Base-by-base conservation (phyloP, 345 rosid genomes). In the Populus ilicifolia region DNA sequence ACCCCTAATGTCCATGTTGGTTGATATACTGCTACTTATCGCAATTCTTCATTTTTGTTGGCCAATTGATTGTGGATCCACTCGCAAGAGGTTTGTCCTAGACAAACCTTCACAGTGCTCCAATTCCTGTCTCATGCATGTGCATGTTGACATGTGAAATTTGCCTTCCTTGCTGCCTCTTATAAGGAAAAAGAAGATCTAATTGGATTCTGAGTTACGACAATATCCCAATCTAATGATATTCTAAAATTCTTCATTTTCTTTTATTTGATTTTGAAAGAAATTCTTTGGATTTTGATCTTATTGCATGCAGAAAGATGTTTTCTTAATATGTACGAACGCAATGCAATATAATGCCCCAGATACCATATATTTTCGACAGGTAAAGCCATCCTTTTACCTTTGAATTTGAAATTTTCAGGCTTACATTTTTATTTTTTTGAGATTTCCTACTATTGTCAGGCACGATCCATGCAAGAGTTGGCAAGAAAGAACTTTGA, bases 271-370 rank as follows among this genome's bases (percentile, higher is more conserved):
- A 75, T 48, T 73, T 27, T 69, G 27, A 23, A 50, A 21, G 71
- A 63, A 39, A 44, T 50, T 33, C 21, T 30, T 36, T 30, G 74
- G 69, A 76, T 46, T 76, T 35, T 80, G 46, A 18, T 52, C 70
- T 72, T 46, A 4, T 59, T 56, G 48, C 56, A 54, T 82, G 81
- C 84, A 82, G 84, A 78, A 69, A 59, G 84, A 82, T 74, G 66
- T 82, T 41, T 78, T 74, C 77, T 74, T 78, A 36, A 78, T 82
- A 29, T 74, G 81, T 52, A 69, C 79, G 2, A 82, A 82, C 36
- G 84, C 84, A 69, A 82, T 82, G 84, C 76, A 82, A 52, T 82
- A 82, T 48, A 82, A 82, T 78, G 81, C 81, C 41, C 75, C 84
- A 2, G 84, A 82, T 59, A 82, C 84, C 67, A 75, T 82, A 74